Evolutionary conservation across 2,329 filamentous ascomycete genomes (phyloP).

Genomic region (Fusarium sp.): DNA sequence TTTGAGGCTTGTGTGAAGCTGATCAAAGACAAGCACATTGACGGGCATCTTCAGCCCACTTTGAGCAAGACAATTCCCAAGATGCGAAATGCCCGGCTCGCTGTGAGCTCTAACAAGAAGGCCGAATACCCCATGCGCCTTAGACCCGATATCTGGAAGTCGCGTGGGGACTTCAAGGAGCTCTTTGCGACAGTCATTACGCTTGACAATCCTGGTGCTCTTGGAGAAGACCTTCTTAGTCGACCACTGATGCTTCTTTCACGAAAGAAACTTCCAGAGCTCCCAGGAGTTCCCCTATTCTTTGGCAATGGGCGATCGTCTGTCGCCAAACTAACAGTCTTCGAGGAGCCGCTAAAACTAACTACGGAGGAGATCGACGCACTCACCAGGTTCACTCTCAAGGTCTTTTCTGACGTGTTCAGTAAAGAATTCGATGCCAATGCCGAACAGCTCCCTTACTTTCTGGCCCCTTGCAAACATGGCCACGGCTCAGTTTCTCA

Average conservation of each 20-base stretch:
- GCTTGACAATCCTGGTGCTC: slow-evolving; percentile 64
- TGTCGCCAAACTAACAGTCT: slow-evolving; percentile 60
- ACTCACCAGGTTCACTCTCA: slow-evolving; percentile 79
- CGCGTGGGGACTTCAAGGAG: slow-evolving; percentile 48
- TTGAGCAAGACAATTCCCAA: slow-evolving; percentile 77
- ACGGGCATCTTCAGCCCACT: slow-evolving; percentile 78
- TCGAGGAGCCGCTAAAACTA: slow-evolving; percentile 57
- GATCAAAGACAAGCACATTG: slow-evolving; percentile 72
- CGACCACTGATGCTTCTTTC: slow-evolving; percentile 78
- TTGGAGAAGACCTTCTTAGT: slow-evolving; percentile 63
- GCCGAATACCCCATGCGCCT: slow-evolving; percentile 79
- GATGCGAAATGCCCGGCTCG: slow-evolving; percentile 89
- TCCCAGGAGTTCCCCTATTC: slow-evolving; percentile 78
- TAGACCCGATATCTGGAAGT: slow-evolving; percentile 81
- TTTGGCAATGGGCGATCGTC: slow-evolving; percentile 73
- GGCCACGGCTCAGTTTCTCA: slow-evolving; percentile 34
- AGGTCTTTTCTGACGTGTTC: slow-evolving; percentile 85
- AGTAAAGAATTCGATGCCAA: slow-evolving; percentile 83
- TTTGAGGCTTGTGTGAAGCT: slow-evolving; percentile 83
- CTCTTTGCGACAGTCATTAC: slow-evolving; percentile 73
- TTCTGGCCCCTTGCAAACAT: slow-evolving; percentile 71
- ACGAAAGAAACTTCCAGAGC: slow-evolving; percentile 68
- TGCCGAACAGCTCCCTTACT: slow-evolving; percentile 79
- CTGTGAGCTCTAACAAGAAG: slow-evolving; percentile 81
- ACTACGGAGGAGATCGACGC: slow-evolving; percentile 57